Evolutionary conservation across 352 stramenopile genomes (phyloP), one percentile per base, ranked within the genome.

Genomic region (Phytophthora fragariaefolia): DNA sequence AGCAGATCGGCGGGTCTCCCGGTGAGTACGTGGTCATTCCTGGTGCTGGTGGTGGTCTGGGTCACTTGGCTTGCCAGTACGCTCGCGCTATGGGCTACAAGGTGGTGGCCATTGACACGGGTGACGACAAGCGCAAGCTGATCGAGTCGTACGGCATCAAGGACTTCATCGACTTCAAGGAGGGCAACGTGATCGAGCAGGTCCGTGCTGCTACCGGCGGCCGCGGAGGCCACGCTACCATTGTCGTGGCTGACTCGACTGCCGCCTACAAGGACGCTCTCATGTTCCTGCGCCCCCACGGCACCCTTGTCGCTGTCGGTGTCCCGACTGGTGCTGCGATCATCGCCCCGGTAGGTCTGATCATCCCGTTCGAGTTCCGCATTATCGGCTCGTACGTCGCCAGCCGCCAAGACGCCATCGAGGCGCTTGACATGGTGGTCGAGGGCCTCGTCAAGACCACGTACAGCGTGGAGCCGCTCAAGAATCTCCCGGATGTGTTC

Each of bases 1-100:
- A 82, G 69, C 73, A 87, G 57, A 86, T 79, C 50, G 78, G 77
- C 26, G 77, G 74, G 3, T 64, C 78, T 18, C 52, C 70, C 10
- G 77, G 77, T 7, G 65, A 85, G 46, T 82, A 69, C 17, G 69
- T 97, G 1, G 88, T 67, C 45, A 77, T 97, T 26, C 71, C 79
- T 0, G 89, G 89, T 2, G 72, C 69, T 12, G 75, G 91, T 20
- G 89, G 89, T n/a, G 80, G 88, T 51, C 64, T 97, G 10, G 88
- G 89, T 22, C 89, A 97, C 60, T 74, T 96, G 49, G 87, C 70
- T 7, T 77, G 92, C 57, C 92, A 96, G 61, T 84, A 93, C 45
- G 89, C 82, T n/a, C 69, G 77, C 6, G 83, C 80, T 4, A 88
- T 96, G 69, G 82, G 84, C 36, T 81, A 78, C 56, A 76, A 86